Base-by-base conservation (phyloP, 305 asterid genomes). In the Solanum hybrid region DNA sequence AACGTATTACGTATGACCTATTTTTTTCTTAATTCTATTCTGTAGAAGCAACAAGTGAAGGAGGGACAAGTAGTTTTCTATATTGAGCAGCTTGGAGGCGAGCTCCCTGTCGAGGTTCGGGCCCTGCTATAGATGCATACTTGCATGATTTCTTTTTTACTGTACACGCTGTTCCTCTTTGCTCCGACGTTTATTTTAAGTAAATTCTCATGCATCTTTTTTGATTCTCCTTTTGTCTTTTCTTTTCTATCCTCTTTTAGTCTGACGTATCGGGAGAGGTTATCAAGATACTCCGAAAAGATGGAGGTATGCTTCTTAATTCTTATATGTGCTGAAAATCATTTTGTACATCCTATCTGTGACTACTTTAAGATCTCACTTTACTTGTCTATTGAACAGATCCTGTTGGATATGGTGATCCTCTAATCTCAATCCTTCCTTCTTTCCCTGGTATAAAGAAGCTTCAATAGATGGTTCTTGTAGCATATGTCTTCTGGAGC, bases 51-150 rank as follows among this genome's bases (percentile, higher is more conserved):
- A 60, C 86, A 31, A 88, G 89, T 88, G 86, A 88, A 88, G 86
- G 98, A 97, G 92, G 99, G 99, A 27, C 96, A 97, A 93, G 97
- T 93, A 90, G 90, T 97, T 87, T 97, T 98, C 96, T 96, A 91
- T 93, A 94, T 97, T 86, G 98, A 97, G 64, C 99, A 97, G 94
- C 96, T 96, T 86, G 98, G 98, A 22, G 94, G 96, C 17, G 93
- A 95, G 91, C 78, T 96, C 86, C 99, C 99, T 3, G 72, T 97
- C 24, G 95, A 96, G 99, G 99, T 97, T 90, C 35, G 92, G 89
- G 38, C 38, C 85, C 35, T 60, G 76, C 72, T 89, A 88, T 89
- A 36, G 40, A 31, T 82, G 72, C 71, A 14, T 46, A 40, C 26
- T 81, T 81, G 42, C 42, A 51, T 84, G 16, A 26, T 51, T 84